A percentile compares a stretch with the other conserved stretches of the same genome.
phyloP scores from a whole-genome alignment of 768 basidiomycete species.

The Tylopilus sp. region DNA sequence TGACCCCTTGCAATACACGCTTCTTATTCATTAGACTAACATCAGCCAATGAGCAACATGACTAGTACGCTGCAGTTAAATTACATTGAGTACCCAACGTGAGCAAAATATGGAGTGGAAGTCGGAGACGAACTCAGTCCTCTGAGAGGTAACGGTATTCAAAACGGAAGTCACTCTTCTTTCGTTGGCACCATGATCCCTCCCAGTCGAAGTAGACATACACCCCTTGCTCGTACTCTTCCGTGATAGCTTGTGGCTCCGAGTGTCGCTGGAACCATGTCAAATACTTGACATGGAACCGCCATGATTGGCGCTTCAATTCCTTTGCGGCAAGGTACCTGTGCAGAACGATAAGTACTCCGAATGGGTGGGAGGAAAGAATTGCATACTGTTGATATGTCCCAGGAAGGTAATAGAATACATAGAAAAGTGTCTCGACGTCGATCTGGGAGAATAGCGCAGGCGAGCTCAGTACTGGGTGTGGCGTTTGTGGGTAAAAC shows the following conservation, averaged over 20 bases:
- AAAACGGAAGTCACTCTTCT: conserved; percentile 97
- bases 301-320: conserved; percentile 96
- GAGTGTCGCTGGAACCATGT: conserved; percentile 99
- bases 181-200: conserved; percentile 96
- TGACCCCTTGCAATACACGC: conserved; percentile 10
- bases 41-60: conserved; percentile 11
- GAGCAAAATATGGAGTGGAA: conserved; percentile 10
- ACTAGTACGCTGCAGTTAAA: conserved; percentile 22
- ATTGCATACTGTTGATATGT: conserved; percentile 87
- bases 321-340: conserved; percentile 97
- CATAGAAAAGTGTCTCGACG: conserved; percentile 96
- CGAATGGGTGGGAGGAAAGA: not conserved
- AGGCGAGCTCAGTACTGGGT: conserved; percentile 75
- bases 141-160: conserved; percentile 94
- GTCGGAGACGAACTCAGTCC: conserved; percentile 37
- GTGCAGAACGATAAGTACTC: conserved; percentile 1
- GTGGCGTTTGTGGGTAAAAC: conserved; percentile 92
- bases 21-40: conserved; percentile 18
- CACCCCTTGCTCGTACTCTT: conserved; percentile 98
- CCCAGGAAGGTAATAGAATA: conserved; percentile 96
- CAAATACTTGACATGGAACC: conserved; percentile 98
- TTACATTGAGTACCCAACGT: conserved; percentile 22
- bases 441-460: conserved; percentile 88
- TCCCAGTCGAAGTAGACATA: conserved; percentile 99
- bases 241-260: conserved; percentile 97